Evolutionary conservation across 331 rosid genomes (phyloP), one percentile per base, ranked within the genome.

Genomic region (Pyracantha coccinea): DNA sequence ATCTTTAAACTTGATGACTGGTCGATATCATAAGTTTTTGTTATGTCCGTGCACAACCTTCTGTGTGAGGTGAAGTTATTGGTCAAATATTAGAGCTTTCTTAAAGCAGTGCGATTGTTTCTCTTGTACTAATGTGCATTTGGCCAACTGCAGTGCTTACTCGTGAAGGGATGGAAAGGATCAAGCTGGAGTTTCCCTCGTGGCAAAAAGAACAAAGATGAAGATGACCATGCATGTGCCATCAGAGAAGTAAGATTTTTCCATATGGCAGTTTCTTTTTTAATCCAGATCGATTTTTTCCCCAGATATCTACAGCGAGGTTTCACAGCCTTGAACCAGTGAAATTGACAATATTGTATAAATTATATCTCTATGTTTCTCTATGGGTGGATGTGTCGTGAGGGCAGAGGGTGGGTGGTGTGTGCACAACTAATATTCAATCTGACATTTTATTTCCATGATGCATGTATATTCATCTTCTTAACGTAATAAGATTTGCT

Each of bases 181-280:
- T 81, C 97, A 78, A 92, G 97, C 81, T 92, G 97, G 97, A 92
- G 97, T 85, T 92, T 92, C 75, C 97, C 97, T 20, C 97, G 97
- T 41, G 97, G 97, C 11, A 92, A 92, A 83, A 92, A 92, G 87
- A 90, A 65, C 78, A 92, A 92, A 84, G 97, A 92, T 52, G 97
- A 92, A 81, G 97, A 92, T 88, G 97, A 92, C 75, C 83, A 92
- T 65, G 92, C 91, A 64, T 92, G 97, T 78, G 97, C 98, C 78
- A 78, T 91, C 59, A 87, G 98, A 89, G 98, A 93, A 85, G 98
- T 93, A 83, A 76, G 86, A 21, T 76, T 67, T 4, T 72, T 62
- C 63, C 65, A 72, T 72, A 14, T 8, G 72, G 25, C 1, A 7
- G 20, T 24, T 52, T 53, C 67, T 66, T 54, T 75, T 24, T 41